Percentiles rank a stretch among this genome's conserved stretches.
phyloP scores from a whole-genome alignment of 2,329 filamentous ascomycete species.

The Paecilomyces variotii region DNA sequence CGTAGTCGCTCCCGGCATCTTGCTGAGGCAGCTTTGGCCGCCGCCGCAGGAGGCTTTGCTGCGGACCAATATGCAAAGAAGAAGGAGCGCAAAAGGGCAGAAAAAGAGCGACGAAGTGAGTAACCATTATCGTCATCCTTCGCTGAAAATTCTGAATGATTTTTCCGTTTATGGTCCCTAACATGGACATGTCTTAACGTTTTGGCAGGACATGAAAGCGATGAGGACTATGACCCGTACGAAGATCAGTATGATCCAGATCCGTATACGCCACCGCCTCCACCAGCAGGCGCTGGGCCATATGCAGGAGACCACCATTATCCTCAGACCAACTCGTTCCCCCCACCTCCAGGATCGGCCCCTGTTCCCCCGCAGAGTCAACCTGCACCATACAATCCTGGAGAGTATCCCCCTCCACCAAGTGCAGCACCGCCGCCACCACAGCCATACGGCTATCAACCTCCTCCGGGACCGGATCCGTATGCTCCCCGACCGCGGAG shows the following conservation, averaged over 20 bases:
- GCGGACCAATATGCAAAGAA: conserved; percentile 51
- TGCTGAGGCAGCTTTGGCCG: conserved; percentile 50
- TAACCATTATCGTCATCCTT: conserved; percentile 3
- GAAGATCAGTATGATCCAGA: conserved; percentile 34
- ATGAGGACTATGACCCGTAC: conserved; percentile 27
- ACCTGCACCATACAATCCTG: conserved; percentile 26
- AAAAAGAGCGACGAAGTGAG: conserved; percentile 46
- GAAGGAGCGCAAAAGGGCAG: conserved; percentile 48
- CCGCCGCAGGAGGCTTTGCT: conserved; percentile 49
- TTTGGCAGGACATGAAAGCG: conserved; percentile 20
- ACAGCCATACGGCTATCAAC: conserved; percentile 31
- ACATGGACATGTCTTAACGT: conserved; percentile 1
- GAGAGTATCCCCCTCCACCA: conserved; percentile 36
- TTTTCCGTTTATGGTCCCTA: neutral
- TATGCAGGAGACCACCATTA: conserved; percentile 30
- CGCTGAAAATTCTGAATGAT: neutral
- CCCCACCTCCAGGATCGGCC: conserved; percentile 33
- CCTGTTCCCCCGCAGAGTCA: conserved; percentile 14
- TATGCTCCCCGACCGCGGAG: conserved; percentile 31
- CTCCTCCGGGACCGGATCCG: conserved; percentile 27
- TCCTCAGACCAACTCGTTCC: conserved; percentile 33
- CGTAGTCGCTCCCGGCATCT: conserved; percentile 36
- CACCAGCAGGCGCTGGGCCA: conserved; percentile 19
- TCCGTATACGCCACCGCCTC: conserved; percentile 31
- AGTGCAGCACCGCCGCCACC: conserved; percentile 29